A percentile compares a stretch with the other conserved stretches of the same genome.
phyloP scores from a whole-genome alignment of 75 land plant genomes.

The Sequoiadendron giganteum region DNA sequence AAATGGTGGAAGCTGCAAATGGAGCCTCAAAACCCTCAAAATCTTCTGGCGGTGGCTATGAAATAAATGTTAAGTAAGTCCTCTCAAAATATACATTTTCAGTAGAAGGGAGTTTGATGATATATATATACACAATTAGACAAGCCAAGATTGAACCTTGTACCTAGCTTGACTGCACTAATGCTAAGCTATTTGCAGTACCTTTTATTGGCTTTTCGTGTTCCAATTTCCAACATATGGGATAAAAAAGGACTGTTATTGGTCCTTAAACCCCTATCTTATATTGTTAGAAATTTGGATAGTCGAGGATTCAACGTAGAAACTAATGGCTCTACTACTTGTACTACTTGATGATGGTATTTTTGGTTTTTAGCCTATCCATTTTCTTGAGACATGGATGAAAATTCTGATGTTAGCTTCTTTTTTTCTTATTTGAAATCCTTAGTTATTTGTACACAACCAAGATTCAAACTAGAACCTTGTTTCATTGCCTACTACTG shows the following conservation, averaged over 20 bases:
- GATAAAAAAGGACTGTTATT: neutral
- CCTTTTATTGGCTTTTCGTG: neutral
- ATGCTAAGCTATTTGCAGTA: neutral
- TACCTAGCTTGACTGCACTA: neutral
- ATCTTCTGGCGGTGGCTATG: constrained; percentile 75
- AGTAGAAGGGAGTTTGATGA: neutral
- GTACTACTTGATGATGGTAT: neutral
- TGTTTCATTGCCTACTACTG: neutral
- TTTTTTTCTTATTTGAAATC: neutral
- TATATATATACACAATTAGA: neutral
- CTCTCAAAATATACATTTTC: neutral
- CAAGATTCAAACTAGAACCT: neutral
- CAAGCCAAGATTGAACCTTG: neutral
- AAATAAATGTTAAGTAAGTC: constrained; percentile 68
- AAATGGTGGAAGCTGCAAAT: no score
- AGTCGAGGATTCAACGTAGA: neutral
- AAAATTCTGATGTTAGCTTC: neutral
- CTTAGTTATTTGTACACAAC: neutral
- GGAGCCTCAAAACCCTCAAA: no score
- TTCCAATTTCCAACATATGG: neutral
- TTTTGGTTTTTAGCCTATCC: neutral
- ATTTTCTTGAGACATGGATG: neutral
- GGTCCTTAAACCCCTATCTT: neutral
- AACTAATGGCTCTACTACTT: neutral
- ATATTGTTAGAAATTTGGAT: neutral